Evolutionary conservation across 176 grass and related monocot species (phyloP).

Genomic region (Eleusine indica): DNA sequence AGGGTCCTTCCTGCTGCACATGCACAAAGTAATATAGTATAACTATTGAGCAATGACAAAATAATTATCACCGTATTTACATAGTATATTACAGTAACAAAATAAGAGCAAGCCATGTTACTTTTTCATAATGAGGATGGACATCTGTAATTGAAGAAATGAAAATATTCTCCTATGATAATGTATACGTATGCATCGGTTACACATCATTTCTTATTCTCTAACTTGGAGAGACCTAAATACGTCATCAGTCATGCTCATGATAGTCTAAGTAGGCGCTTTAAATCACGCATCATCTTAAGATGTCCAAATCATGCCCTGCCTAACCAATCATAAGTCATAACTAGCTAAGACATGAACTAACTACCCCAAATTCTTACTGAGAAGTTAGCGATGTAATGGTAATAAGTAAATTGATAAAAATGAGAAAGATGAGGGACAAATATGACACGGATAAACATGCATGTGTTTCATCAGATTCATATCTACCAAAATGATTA

Average conservation of each 20-base stretch:
- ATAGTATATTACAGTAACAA: neutral
- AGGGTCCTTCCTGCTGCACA: slow-evolving; percentile 46
- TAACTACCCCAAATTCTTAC: slow-evolving; percentile 22
- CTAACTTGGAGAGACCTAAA: too few species aligned
- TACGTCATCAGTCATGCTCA: too few species aligned
- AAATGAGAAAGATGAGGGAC: neutral
- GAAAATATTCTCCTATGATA: too few species aligned
- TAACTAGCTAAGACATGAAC: neutral
- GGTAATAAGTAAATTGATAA: neutral
- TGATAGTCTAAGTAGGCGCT: too few species aligned
- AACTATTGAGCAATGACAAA: neutral
- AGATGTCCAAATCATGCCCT: slow-evolving; percentile 14
- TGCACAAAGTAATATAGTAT: slow-evolving; percentile 35
- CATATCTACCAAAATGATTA: neutral
- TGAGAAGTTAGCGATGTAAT: neutral
- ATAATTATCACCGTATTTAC: neutral
- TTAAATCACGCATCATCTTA: neutral
- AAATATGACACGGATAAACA: neutral
- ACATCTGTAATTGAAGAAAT: too few species aligned
- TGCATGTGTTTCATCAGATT: neutral
- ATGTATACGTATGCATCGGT: too few species aligned
- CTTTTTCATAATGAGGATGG: too few species aligned
- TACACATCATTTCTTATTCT: too few species aligned
- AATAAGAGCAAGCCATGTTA: too few species aligned
- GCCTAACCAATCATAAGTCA: slow-evolving; percentile 1